These are phyloP conservation scores for Fusarium multiceps DNA, from an alignment of 2,329 filamentous ascomycete genomes.

Conservation along the genomic window DNA sequence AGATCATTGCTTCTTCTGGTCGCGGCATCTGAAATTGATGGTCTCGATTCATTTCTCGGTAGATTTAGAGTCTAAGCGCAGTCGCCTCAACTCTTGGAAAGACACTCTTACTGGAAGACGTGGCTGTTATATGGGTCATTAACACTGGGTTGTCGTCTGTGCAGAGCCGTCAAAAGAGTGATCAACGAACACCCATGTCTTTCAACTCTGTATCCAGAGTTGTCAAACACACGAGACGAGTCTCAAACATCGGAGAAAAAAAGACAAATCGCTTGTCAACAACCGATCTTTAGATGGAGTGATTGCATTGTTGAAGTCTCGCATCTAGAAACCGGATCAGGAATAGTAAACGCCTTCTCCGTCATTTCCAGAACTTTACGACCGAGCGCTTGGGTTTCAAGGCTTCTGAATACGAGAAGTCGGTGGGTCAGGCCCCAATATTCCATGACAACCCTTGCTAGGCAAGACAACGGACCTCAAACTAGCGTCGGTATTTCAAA, in stretches of 20 bases:
- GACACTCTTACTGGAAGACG: neutral
- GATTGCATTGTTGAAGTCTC: neutral
- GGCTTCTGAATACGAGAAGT: neutral
- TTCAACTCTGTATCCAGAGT: neutral
- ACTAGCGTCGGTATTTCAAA: conserved; percentile 5
- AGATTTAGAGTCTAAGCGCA: neutral
- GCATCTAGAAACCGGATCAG: neutral
- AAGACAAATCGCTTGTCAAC: neutral
- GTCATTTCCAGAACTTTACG: neutral
- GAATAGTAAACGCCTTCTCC: neutral
- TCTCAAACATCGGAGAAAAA: neutral
- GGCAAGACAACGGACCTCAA: neutral
- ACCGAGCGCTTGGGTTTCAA: neutral
- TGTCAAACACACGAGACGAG: neutral
- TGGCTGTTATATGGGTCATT: neutral
- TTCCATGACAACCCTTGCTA: neutral
- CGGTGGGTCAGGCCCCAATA: neutral
- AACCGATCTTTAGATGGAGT: neutral
- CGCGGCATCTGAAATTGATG: neutral
- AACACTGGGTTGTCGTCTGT: neutral
- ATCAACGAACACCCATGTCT: neutral
- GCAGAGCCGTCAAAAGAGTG: neutral
- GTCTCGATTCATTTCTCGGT: neutral
- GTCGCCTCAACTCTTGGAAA: neutral
- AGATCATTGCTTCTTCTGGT: neutral